Evolutionary conservation across 1,284 basidiomycete genomes (phyloP).

Genomic region (Cystodermella granulosa): DNA sequence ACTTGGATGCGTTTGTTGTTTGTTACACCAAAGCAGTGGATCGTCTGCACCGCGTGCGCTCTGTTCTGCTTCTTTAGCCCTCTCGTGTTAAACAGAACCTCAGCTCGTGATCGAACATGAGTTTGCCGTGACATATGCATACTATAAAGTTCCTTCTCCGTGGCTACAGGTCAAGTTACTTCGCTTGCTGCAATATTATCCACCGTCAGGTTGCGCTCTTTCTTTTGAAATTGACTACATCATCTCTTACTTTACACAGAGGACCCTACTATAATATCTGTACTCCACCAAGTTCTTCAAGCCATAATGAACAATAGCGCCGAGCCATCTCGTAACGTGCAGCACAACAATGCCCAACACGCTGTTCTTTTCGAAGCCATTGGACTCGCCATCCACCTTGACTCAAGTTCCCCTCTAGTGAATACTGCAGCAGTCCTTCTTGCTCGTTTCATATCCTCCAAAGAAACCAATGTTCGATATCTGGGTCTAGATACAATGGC

Average conservation of each 20-base stretch:
- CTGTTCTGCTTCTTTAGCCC: not conserved
- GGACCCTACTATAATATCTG: conserved; percentile 73
- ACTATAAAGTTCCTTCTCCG: conserved; percentile 95
- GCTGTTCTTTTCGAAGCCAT: conserved; percentile 99
- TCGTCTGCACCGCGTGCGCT: conserved; percentile 73
- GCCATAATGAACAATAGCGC: conserved; percentile 90
- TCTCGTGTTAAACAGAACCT: conserved; percentile 12
- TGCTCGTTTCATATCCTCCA: conserved; percentile 92
- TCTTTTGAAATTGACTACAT: conserved; percentile 1
- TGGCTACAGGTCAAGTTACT: conserved; percentile 98
- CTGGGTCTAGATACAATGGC: conserved; percentile 98
- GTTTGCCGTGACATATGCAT: conserved; percentile 84
- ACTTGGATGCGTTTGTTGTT: conserved; percentile 82
- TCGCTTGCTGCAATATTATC: conserved; percentile 91
- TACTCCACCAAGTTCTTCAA: conserved; percentile 81
- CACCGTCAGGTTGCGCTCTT: conserved; percentile 70
- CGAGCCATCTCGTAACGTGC: conserved; percentile 89
- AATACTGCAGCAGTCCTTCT: conserved; percentile 87
- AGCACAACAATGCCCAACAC: conserved; percentile 98
- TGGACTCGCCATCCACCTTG: conserved; percentile 92
- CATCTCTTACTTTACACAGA: conserved; percentile 45
- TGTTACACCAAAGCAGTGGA: conserved; percentile 95
- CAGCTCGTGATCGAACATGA: conserved; percentile 90
- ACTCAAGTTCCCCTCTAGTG: conserved; percentile 87
- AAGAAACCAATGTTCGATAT: conserved; percentile 98